Conservation (phyloP, 306 rosid genomes). For the Morella rubra region DNA sequence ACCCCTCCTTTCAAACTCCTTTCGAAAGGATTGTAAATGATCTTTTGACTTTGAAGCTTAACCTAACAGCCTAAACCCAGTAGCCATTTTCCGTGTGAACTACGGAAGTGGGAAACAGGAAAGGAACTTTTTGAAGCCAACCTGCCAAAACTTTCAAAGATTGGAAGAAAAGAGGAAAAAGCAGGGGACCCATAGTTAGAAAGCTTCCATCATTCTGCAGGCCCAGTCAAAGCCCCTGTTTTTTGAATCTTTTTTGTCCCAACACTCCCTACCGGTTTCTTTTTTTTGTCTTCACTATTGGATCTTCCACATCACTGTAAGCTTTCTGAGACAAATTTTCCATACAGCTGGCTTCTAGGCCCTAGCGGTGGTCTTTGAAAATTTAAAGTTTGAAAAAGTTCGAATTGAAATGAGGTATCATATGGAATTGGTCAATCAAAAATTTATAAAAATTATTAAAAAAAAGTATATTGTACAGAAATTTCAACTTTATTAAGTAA, state of each 20-base stretch:
- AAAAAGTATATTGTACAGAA: too few species aligned
- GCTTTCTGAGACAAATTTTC: neutral
- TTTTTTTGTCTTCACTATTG: neutral
- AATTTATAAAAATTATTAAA: too few species aligned
- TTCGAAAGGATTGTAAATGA: neutral
- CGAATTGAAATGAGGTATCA: neutral
- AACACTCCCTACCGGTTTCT: neutral
- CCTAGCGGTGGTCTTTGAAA: constrained; percentile 18
- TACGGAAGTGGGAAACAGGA: neutral
- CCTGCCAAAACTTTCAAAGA: neutral
- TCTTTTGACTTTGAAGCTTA: neutral
- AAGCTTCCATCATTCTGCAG: neutral
- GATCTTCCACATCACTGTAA: neutral
- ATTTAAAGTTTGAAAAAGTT: constrained; percentile 10
- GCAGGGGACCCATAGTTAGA: constrained; percentile 10
- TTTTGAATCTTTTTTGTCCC: neutral
- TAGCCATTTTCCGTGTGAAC: too few species aligned
- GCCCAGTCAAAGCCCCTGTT: constrained; percentile 5
- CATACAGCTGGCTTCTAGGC: constrained; percentile 17
- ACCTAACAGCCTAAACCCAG: too few species aligned
- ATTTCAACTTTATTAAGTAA: too few species aligned
- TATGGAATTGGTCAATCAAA: too few species aligned
- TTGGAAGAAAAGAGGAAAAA: constrained; percentile 14
- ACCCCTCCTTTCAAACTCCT: too few species aligned
- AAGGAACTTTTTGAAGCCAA: constrained; percentile 27